A percentile compares a stretch with the other conserved stretches of the same genome.
phyloP scores from a whole-genome alignment of 768 basidiomycete species.

The Galerina marginata region DNA sequence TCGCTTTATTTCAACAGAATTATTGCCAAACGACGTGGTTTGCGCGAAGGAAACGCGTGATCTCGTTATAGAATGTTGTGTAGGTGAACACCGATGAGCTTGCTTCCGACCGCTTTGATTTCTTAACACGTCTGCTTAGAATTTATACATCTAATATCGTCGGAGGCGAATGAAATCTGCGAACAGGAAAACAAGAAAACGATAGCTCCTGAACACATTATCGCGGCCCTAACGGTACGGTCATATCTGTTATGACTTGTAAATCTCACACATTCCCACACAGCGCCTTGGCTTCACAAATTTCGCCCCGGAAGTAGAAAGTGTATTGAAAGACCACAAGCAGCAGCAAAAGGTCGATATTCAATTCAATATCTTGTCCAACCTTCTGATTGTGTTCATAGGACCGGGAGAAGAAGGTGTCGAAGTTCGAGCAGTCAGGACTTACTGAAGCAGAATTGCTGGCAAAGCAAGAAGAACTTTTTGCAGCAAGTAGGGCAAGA shows the following conservation, averaged over 20 bases:
- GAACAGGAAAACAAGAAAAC: conserved; percentile 99
- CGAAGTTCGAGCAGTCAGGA: conserved; percentile 87
- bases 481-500: conserved; percentile 88
- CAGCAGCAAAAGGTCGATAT: conserved; percentile 85
- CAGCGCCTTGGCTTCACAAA: conserved; percentile 93
- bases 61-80: conserved; percentile 97
- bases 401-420: conserved; percentile 93
- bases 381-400: conserved; percentile 35
- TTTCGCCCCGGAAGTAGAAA: conserved; percentile 89
- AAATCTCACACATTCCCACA: conserved; percentile 9
- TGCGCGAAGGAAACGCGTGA: conserved; percentile 98
- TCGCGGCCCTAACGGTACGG: conserved; percentile 79
- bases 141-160: conserved; percentile 97
- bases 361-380: conserved; percentile 7
- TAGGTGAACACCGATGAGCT: conserved; percentile 73
- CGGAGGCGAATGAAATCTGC: conserved; percentile 97
- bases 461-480: conserved; percentile 87
- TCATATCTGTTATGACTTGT: not conserved
- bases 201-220: conserved; percentile 97
- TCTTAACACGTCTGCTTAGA: conserved; percentile 55
- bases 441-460: conserved; percentile 90
- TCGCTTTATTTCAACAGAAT: conserved; percentile 56
- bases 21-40: conserved; percentile 84
- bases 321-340: conserved; percentile 95
- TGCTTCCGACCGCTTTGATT: conserved; percentile 9